A percentile compares a stretch with the other conserved stretches of the same genome.
Evolutionary conservation across 108 stramenopile species (phyloP).

Genomic region (Epithemia pelagica): DNA sequence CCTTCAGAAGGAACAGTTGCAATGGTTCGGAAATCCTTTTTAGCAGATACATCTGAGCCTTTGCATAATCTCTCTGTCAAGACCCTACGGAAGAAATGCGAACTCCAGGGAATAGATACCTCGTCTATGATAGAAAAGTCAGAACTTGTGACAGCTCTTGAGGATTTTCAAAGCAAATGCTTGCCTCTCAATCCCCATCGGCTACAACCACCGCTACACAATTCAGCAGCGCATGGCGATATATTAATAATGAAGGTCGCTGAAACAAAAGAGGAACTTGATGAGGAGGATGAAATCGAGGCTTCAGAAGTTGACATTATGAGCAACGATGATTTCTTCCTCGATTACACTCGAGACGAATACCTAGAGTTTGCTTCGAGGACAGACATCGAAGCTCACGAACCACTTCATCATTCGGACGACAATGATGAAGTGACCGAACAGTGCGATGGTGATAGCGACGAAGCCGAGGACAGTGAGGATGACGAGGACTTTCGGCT

Average conservation of each 20-base stretch:
- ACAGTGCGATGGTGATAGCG: constrained; percentile 20
- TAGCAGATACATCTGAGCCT: neutral
- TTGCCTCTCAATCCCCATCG: constrained; percentile 62
- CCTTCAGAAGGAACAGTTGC: constrained; percentile 77
- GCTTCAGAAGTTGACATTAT: constrained; percentile 18
- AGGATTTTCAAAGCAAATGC: constrained; percentile 11
- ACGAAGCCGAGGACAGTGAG: constrained; percentile 30
- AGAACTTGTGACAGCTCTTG: constrained; percentile 27
- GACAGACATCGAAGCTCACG: constrained; percentile 59
- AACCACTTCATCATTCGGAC: constrained; percentile 17
- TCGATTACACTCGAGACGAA: constrained; percentile 71
- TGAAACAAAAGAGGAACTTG: constrained; percentile 48
- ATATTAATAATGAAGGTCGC: constrained; percentile 78
- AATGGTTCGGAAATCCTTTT: constrained; percentile 46
- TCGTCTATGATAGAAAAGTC: constrained; percentile 30
- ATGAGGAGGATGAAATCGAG: constrained; percentile 33
- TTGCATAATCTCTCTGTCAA: neutral
- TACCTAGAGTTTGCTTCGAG: constrained; percentile 70
- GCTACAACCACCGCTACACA: constrained; percentile 76
- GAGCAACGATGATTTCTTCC: constrained; percentile 76
- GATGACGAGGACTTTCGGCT: constrained; percentile 36
- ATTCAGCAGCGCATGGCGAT: constrained; percentile 57
- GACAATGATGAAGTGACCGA: constrained; percentile 20
- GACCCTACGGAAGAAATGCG: constrained; percentile 19
- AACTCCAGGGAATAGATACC: constrained; percentile 21